phyloP scores from a whole-genome alignment of 2,329 filamentous ascomycete species.

The Bipolaris bicolor region DNA sequence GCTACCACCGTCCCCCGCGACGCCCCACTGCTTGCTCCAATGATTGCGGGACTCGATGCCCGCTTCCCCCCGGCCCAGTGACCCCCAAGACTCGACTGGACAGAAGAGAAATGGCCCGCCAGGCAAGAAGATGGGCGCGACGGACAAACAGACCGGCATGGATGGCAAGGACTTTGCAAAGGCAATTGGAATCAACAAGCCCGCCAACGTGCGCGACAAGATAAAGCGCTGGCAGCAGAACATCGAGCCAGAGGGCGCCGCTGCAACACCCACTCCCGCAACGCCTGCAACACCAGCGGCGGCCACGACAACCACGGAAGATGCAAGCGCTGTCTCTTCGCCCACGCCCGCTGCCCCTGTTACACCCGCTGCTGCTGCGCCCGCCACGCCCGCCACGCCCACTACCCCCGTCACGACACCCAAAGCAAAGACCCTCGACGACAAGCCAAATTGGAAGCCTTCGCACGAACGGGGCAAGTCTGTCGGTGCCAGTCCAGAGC shows the following conservation, averaged over 20 bases:
- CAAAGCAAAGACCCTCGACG: constrained; percentile 32
- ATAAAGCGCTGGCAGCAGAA: constrained; percentile 85
- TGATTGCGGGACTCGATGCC: constrained; percentile 34
- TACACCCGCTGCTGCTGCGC: constrained; percentile 6
- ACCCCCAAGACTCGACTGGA: constrained; percentile 25
- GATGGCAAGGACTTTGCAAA: constrained; percentile 49
- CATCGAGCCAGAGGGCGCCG: constrained; percentile 65
- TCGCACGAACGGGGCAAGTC: constrained; percentile 32
- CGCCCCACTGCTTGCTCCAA: constrained; percentile 25
- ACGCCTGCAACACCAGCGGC: too few species aligned
- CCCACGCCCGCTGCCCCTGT: constrained; percentile 13
- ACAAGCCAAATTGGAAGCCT: constrained; percentile 38
- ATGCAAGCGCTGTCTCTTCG: constrained; percentile 20
- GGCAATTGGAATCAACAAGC: constrained; percentile 50
- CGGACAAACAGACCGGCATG: constrained; percentile 39
- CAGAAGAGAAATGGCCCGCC: constrained; percentile 40
- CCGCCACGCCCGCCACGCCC: constrained; percentile 6
- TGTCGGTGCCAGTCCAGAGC: constrained; percentile 35
- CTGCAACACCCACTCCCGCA: not conserved
- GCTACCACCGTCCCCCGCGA: constrained; percentile 12
- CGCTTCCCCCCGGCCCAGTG: constrained; percentile 32
- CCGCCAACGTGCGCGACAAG: constrained; percentile 69
- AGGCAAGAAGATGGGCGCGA: constrained; percentile 34
- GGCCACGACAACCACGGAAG: not conserved
- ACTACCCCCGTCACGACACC: constrained; percentile 33